Percentiles rank a stretch among this genome's conserved stretches.
These are phyloP conservation scores for Aspergillus oerlinghausenensis DNA, from an alignment of 2,329 filamentous ascomycete genomes.

Conservation along the genomic window DNA sequence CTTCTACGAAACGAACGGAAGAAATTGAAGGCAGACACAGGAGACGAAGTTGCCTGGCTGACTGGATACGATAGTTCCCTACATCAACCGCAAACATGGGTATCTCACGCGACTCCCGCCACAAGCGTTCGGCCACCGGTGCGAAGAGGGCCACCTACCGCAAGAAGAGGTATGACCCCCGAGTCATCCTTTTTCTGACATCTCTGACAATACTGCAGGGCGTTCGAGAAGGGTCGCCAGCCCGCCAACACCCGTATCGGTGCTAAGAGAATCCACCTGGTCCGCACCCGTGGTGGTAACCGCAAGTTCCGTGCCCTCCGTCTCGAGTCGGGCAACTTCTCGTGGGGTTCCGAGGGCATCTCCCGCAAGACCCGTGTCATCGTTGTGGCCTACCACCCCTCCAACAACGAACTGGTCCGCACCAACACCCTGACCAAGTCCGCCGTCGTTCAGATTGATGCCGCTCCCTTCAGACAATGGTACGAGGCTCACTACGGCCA, in stretches of 20 bases:
- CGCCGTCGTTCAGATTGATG: constrained; percentile 97
- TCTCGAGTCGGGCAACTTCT: constrained; percentile 98
- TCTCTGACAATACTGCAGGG: constrained; percentile 61
- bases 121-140: constrained; percentile 99
- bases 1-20: no score
- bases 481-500: constrained; percentile 99
- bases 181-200: no score
- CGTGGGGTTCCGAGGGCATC: constrained; percentile 96
- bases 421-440: constrained; percentile 99
- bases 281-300: constrained; percentile 97
- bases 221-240: constrained; percentile 99
- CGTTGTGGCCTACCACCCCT: constrained; percentile 96
- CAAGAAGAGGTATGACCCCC: constrained; percentile 50
- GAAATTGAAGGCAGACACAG: no score
- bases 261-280: constrained; percentile 90
- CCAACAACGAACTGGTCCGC: constrained; percentile 99
- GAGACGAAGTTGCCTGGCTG: no score
- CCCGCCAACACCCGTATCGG: constrained; percentile 99
- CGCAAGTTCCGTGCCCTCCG: constrained; percentile 99
- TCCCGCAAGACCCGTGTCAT: constrained; percentile 99
- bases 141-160: constrained; percentile 94
- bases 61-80: constrained; percentile 32
- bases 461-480: constrained; percentile 98
- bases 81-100: constrained; percentile 81
- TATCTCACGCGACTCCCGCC: constrained; percentile 99